Evolutionary conservation across 495 filamentous ascomycete genomes (phyloP), one percentile per base, ranked within the genome.

Genomic region (Daldinia caldariorum): DNA sequence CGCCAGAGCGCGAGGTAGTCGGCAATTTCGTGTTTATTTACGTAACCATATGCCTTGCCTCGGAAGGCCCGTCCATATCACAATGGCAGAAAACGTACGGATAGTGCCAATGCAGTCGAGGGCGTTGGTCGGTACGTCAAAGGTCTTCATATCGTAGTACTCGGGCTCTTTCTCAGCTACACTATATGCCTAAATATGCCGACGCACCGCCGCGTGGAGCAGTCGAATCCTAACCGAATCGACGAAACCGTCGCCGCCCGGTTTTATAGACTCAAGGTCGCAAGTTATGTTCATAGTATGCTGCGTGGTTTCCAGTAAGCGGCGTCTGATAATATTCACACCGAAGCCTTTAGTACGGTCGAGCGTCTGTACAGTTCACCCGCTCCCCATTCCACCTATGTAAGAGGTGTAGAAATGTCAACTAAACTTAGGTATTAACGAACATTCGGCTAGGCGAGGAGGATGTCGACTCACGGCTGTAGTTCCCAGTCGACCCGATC

Each of bases 1-100:
- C 91, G 84, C 92, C 92, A 94, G 0, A 94, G 79, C 0, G 91
- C 90, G 56, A 92, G 81, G 68, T 92, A 94, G 65, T 93, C 90
- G 2, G 63, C 66, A 22, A 85, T 87, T 67, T 94, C 92, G n/a
- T n/a, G n/a, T n/a, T 34, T 85, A 84, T n/a, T 85, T 54, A 0
- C 80, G 80, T 14, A 90, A 75, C 63, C 82, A 90, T 70, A 95
- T 87, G 12, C 90, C 91, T 76, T 93, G 92, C 0, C 89, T 84
- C 0, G 91, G 91, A 1, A 93, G 84, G 8, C 86, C 85, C 18
- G 92, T 69, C 84, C 86, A 93, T 58, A 93, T 84, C 4, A 93
- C 74, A 0, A 84, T 83, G 26, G 89, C 82, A 7, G 86, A 90
- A 76, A 94, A 94, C 3, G 88, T 84, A 56, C 79, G 81, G 73